These are phyloP conservation scores for Xylaria curta DNA, from an alignment of 495 filamentous ascomycete genomes.

Conservation along the genomic window DNA sequence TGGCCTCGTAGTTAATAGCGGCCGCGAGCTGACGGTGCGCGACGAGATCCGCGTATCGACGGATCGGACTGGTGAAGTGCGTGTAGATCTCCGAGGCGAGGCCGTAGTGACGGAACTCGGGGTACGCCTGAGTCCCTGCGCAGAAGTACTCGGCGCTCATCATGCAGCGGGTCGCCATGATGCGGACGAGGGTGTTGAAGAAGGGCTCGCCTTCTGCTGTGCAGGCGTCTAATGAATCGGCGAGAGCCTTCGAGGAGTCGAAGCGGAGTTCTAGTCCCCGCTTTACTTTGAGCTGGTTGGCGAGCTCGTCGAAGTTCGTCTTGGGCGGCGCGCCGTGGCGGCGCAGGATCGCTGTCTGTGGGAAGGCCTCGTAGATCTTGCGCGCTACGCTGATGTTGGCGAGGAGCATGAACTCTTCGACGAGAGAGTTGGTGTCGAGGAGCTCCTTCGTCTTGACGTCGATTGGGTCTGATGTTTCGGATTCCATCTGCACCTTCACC, in stretches of 20 bases:
- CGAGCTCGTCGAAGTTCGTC: slow-evolving; percentile 93
- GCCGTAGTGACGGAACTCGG: slow-evolving; percentile 96
- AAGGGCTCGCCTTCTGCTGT: slow-evolving; percentile 85
- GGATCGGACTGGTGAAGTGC: slow-evolving; percentile 96
- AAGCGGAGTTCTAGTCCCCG: slow-evolving; percentile 76
- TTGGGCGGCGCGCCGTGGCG: slow-evolving; percentile 90
- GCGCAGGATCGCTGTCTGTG: slow-evolving; percentile 91
- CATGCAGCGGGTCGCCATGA: slow-evolving; percentile 98
- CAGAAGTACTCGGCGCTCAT: slow-evolving; percentile 98
- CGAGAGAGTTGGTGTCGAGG: slow-evolving; percentile 95
- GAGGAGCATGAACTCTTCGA: slow-evolving; percentile 99
- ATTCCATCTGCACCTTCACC: slow-evolving; percentile 91
- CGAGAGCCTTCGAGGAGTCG: slow-evolving; percentile 87
- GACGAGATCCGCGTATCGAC: slow-evolving; percentile 92
- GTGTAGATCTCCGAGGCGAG: slow-evolving; percentile 96
- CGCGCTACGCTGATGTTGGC: slow-evolving; percentile 93
- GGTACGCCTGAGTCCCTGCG: slow-evolving; percentile 86
- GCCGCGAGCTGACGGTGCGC: slow-evolving; percentile 94
- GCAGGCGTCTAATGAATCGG: slow-evolving; percentile 87
- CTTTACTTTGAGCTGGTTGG: slow-evolving; percentile 85
- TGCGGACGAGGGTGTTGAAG: slow-evolving; percentile 97
- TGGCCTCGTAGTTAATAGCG: slow-evolving; percentile 87
- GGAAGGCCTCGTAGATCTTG: slow-evolving; percentile 87
- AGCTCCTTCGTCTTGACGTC: slow-evolving; percentile 94
- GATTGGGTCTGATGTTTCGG: slow-evolving; percentile 92